Percentiles rank a stretch among this genome's conserved stretches.
phyloP scores from a whole-genome alignment of 306 rosid species.

The Oxytropis ochrocephala region DNA sequence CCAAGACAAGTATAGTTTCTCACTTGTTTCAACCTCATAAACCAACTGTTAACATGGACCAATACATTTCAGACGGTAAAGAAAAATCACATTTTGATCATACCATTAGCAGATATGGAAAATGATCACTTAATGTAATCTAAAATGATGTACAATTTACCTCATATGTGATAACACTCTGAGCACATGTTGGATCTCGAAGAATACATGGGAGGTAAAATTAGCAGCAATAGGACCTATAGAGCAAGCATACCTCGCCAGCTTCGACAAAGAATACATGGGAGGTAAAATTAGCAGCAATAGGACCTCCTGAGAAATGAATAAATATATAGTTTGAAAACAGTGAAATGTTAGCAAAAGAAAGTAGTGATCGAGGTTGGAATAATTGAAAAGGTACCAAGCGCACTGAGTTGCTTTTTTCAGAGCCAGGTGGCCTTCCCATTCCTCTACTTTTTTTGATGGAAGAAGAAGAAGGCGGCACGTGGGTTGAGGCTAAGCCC shows the following conservation, averaged over 20 bases:
- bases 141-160: slow-evolving; percentile 32
- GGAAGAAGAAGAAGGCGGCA: no score
- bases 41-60: no score
- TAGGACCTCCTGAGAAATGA: slow-evolving; percentile 40
- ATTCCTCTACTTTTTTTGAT: slow-evolving; percentile 38
- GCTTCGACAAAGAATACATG: no score
- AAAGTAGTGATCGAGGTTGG: not conserved
- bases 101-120: slow-evolving; percentile 60
- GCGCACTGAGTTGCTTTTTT: slow-evolving; percentile 59
- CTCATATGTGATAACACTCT: slow-evolving; percentile 54
- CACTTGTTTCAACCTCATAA: no score
- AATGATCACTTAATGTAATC: not conserved
- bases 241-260: no score
- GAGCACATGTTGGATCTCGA: slow-evolving; percentile 38
- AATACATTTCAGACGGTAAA: no score
- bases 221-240: no score
- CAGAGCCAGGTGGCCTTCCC: slow-evolving; percentile 87
- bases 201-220: no score
- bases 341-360: not conserved
- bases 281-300: no score
- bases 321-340: not conserved
- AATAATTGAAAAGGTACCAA: slow-evolving; percentile 33
- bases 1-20: no score
- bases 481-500: no score
- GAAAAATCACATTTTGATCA: slow-evolving; percentile 47